These are phyloP conservation scores for Somion occarium DNA, from an alignment of 1,284 basidiomycete species.

Conservation along the genomic window DNA sequence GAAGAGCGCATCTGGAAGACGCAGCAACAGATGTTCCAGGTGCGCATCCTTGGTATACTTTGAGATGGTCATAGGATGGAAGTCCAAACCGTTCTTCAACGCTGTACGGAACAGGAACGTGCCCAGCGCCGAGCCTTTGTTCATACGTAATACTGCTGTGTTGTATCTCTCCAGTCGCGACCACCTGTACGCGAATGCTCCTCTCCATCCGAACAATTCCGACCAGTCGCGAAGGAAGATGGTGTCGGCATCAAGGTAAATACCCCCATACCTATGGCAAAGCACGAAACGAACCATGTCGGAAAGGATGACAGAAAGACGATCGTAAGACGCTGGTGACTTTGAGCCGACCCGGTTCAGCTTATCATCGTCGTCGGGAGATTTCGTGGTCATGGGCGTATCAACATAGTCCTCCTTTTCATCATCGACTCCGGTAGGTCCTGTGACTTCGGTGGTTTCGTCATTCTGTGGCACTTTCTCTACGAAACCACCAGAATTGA, in stretches of 20 bases:
- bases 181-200: constrained; percentile 70
- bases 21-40: constrained; percentile 53
- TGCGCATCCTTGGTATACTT: constrained; percentile 59
- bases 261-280: constrained; percentile 64
- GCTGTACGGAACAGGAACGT: constrained; percentile 66
- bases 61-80: constrained; percentile 66
- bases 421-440: not conserved
- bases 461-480: constrained; percentile 33
- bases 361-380: constrained; percentile 37
- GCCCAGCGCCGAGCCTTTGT: constrained; percentile 58
- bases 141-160: constrained; percentile 63
- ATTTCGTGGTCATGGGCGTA: constrained; percentile 16
- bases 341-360: constrained; percentile 52
- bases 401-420: not conserved
- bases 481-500: constrained; percentile 62
- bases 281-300: constrained; percentile 70
- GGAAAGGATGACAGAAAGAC: constrained; percentile 60
- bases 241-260: constrained; percentile 72
- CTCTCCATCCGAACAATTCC: constrained; percentile 66
- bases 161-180: constrained; percentile 63
- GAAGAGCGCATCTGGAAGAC: constrained; percentile 65
- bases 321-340: constrained; percentile 53
- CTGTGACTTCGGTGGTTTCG: not conserved
- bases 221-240: constrained; percentile 71
- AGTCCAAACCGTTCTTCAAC: constrained; percentile 62